Evolutionary conservation across 495 filamentous ascomycete genomes (phyloP), one percentile per base, ranked within the genome.

Genomic region (Aspergillus campestris): DNA sequence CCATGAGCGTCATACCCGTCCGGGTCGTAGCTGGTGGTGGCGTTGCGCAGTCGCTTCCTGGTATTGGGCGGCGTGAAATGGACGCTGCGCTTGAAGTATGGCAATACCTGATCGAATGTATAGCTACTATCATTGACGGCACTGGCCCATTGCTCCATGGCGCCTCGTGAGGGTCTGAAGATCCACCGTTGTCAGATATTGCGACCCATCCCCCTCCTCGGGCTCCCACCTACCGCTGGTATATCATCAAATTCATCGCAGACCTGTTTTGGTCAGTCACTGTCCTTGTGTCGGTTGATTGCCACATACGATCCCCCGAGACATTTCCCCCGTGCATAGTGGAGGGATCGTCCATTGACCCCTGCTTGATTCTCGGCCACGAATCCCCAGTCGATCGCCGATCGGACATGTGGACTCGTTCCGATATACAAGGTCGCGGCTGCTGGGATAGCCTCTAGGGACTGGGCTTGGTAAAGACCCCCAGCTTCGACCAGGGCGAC

Each of bases 401-500:
- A 43, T 50, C 65, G 8, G 40, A 56, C 35, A 0, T 37, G 12
- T 0, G 37, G 44, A n/a, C 34, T 35, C 1, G 48, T 39, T 7
- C 48, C 44, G 3, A 48, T 35, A 2, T 40, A 33, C 9, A 51
- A 29, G 10, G 46, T 31, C 42, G 54, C 78, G 61, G 41, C 73
- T 54, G 53, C 68, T 60, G 53, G 60, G 8, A 60, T 39, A 5
- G 34, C 49, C 2, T 52, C 54, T 8, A 65, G 9, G 4, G 60
- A 63, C 30, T 70, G 64, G 5, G 64, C 34, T 51, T 82, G 70
- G 44, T 81, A 82, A 43, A 71, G 64, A 0, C 66, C 68, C 8
- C 80, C 79, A 3, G 79, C 78, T 59, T 83, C 80, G 10, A 83
- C 57, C 6, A 82, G 57, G 1, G 70, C 73, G 3, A 77, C 70